Conservation (phyloP, 2,329 filamentous ascomycete species). For the Fusarium continuum region DNA sequence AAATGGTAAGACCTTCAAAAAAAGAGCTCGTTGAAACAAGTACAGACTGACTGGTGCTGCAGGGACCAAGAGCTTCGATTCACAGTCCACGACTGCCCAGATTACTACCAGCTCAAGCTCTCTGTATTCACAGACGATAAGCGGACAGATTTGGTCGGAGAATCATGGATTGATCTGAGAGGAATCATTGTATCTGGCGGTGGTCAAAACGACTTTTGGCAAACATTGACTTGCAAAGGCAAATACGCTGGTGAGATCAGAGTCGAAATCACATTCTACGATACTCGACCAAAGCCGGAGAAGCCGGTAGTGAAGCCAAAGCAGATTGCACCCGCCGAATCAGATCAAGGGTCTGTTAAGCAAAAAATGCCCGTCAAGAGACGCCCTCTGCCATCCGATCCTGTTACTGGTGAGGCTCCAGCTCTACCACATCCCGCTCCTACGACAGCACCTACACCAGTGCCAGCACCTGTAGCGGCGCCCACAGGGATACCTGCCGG, state of each 20-base stretch:
- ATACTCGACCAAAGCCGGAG: constrained; percentile 83
- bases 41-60: constrained; percentile 34
- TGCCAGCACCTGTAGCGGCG: constrained; percentile 31
- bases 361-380: constrained; percentile 76
- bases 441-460: constrained; percentile 6
- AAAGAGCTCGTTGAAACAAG: background rate
- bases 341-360: constrained; percentile 53
- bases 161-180: constrained; percentile 87
- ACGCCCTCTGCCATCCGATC: constrained; percentile 83
- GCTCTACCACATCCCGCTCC: constrained; percentile 21
- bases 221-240: constrained; percentile 83
- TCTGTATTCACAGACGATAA: constrained; percentile 99
- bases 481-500: constrained; percentile 45
- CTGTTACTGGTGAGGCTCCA: constrained; percentile 66
- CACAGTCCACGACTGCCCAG: constrained; percentile 92
- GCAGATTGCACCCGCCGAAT: constrained; percentile 49
- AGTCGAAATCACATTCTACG: constrained; percentile 96
- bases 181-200: constrained; percentile 85
- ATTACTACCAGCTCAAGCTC: constrained; percentile 95
- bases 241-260: constrained; percentile 97
- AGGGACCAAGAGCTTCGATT: constrained; percentile 99
- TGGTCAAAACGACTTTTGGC: constrained; percentile 95
- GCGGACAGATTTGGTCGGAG: constrained; percentile 94
- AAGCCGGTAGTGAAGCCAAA: constrained; percentile 67
- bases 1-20: constrained; percentile 72